Base-by-base conservation (phyloP, 1,284 basidiomycete genomes). In the Sparassis latifolia region DNA sequence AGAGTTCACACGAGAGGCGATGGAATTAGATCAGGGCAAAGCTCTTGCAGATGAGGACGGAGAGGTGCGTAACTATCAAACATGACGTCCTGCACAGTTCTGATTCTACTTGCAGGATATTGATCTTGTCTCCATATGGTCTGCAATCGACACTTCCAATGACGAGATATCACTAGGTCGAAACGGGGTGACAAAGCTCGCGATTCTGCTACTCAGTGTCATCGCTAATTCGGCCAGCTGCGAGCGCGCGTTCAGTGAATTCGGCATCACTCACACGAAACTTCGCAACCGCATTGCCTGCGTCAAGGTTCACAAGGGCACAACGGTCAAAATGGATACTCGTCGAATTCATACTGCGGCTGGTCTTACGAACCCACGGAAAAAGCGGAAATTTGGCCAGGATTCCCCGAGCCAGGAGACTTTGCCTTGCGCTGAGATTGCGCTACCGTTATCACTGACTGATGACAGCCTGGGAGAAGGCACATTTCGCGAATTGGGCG, bases 171-270 rank as follows among this genome's bases (percentile, higher is more conserved):
- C 32, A n/a, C 35, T 10, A 2, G 52, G 57, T 10, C 48, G 53
- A 2, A 49, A 57, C 33, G 54, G 55, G 4, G 45, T 62, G 31
- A 44, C 52, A 6, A 45, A 45, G n/a, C 48, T 64, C 2, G 60
- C 59, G 0, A 56, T 60, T 4, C 53, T 51, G 0, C 44, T 62
- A 12, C 52, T 62, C n/a, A 58, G 50, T 31, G 54, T 60, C 6
- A 45, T 63, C 0, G 56, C 58, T 2, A 65, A 65, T 47, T 63
- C 61, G 0, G 61, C 57, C 9, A 61, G 49, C 3, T 47, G 49
- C 4, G 63, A 65, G 33, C 56, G 57, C 33, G 42, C 48, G 0
- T 65, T 65, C 55, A 60, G 58, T 39, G 47, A 52, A 5, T 57
- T 60, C 42, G 62, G 62, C 3, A 33, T 54, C 10, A 56, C 56